Evolutionary conservation across 139 green algal genomes (phyloP).

Genomic region (Micractinium conductrix): DNA sequence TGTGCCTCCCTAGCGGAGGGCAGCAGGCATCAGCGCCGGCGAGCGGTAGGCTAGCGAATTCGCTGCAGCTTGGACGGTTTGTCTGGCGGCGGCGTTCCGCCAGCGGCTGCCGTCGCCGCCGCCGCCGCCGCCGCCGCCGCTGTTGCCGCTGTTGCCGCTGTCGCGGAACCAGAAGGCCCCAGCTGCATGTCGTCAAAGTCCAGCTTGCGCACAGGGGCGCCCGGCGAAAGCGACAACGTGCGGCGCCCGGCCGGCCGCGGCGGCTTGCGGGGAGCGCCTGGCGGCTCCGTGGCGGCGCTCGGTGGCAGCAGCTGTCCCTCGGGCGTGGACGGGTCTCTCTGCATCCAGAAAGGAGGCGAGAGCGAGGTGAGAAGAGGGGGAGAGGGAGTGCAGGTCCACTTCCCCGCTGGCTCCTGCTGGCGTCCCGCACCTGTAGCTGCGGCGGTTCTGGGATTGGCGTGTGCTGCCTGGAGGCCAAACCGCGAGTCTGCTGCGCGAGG

Average conservation of each 20-base stretch:
- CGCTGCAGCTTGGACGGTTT: slow-evolving; percentile 8
- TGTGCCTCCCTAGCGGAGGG: too few species aligned
- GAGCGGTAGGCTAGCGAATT: neutral
- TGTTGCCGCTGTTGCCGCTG: neutral
- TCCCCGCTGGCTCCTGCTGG: neutral
- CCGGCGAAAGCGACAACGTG: neutral
- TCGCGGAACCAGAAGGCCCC: neutral
- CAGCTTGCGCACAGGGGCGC: slow-evolving; percentile 35
- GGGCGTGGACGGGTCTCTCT: slow-evolving; percentile 11
- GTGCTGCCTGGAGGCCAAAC: neutral
- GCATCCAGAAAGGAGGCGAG: neutral
- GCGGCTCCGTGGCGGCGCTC: neutral
- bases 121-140: neutral
- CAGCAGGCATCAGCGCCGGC: neutral
- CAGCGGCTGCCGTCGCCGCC: neutral
- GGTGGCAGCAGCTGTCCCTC: slow-evolving; percentile 7
- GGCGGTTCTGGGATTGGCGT: neutral
- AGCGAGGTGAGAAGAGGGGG: neutral
- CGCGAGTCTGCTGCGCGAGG: slow-evolving; percentile 24
- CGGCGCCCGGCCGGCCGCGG: neutral
- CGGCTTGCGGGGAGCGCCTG: slow-evolving; percentile 18
- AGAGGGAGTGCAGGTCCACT: neutral
- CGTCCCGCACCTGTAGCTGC: neutral
- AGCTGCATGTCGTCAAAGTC: slow-evolving; percentile 28
- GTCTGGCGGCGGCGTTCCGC: neutral